Evolutionary conservation across 257 asterid species (phyloP).

Genomic region (Primulina eburnea): DNA sequence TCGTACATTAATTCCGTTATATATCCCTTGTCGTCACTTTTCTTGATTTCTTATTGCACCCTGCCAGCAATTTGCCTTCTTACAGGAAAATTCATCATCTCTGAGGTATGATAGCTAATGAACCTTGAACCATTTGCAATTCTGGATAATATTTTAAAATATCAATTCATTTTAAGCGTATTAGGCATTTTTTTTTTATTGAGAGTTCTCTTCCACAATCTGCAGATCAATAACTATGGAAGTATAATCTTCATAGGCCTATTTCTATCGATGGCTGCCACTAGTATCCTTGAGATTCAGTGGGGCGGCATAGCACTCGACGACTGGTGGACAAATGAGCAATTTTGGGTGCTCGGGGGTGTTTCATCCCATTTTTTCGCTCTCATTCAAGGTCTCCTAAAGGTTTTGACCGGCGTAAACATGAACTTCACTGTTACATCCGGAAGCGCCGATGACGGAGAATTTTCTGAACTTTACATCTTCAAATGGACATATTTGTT

Average conservation of each 20-base stretch:
- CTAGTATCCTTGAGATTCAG: conserved; percentile 51
- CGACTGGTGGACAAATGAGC: conserved; percentile 70
- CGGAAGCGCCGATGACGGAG: conserved; percentile 62
- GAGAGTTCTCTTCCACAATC: neutral
- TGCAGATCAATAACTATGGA: conserved; percentile 62
- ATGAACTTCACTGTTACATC: conserved; percentile 62
- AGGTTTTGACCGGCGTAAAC: conserved; percentile 62
- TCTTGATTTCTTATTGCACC: conserved; percentile 43
- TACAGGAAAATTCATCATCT: conserved; percentile 47
- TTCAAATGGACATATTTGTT: conserved; percentile 63
- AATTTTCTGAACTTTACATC: conserved; percentile 53
- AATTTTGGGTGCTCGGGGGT: conserved; percentile 70
- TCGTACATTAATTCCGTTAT: conserved; percentile 46
- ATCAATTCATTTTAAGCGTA: neutral
- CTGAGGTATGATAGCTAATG: conserved; percentile 28
- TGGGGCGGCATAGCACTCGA: conserved; percentile 64
- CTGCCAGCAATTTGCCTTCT: conserved; percentile 50
- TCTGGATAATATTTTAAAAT: neutral
- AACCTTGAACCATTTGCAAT: neutral
- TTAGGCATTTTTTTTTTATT: neutral
- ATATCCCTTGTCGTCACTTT: conserved; percentile 45
- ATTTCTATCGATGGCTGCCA: conserved; percentile 54
- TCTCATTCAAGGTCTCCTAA: conserved; percentile 57
- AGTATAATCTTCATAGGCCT: conserved; percentile 60
- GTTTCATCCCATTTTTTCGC: conserved; percentile 59